Evolutionary conservation across 2,329 filamentous ascomycete genomes (phyloP).

Genomic region (Lojkania enalia): DNA sequence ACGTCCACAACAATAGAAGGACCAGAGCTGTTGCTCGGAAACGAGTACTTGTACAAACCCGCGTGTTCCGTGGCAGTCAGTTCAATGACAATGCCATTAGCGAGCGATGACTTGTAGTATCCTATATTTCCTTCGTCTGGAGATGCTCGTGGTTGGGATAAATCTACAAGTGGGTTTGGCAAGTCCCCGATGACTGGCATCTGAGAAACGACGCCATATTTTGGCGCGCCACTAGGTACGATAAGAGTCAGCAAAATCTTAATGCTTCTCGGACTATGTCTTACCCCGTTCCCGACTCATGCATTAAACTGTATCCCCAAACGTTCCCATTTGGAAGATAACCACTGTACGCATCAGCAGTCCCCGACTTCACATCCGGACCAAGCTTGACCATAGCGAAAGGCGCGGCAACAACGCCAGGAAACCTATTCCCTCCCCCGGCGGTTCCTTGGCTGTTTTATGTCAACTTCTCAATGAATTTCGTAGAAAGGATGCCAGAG

Average conservation of each 20-base stretch:
- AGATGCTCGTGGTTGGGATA: slow-evolving; percentile 56
- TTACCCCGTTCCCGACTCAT: slow-evolving; percentile 41
- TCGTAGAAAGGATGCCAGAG: background rate
- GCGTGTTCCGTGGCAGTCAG: slow-evolving; percentile 61
- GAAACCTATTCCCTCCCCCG: slow-evolving; percentile 43
- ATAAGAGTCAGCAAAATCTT: background rate
- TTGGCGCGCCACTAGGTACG: background rate
- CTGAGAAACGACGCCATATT: slow-evolving; percentile 41
- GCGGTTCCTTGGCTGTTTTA: slow-evolving; percentile 28
- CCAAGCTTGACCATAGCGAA: slow-evolving; percentile 44
- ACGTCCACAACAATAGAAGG: slow-evolving; percentile 64
- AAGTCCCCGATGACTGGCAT: slow-evolving; percentile 36
- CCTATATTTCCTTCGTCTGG: slow-evolving; percentile 62
- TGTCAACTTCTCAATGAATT: slow-evolving; percentile 1
- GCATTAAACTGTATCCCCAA: slow-evolving; percentile 43
- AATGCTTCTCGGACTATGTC: slow-evolving; percentile 16
- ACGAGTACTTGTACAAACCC: slow-evolving; percentile 63
- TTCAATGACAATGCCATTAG: slow-evolving; percentile 60
- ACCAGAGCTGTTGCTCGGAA: slow-evolving; percentile 49
- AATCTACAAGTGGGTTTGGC: slow-evolving; percentile 58
- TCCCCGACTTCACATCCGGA: slow-evolving; percentile 37
- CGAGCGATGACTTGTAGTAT: slow-evolving; percentile 61
- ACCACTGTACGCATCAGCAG: slow-evolving; percentile 41
- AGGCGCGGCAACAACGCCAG: slow-evolving; percentile 42
- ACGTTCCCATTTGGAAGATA: slow-evolving; percentile 37